Base-by-base conservation (phyloP, 116 monocot species). In the Papilionanthe hybrid region DNA sequence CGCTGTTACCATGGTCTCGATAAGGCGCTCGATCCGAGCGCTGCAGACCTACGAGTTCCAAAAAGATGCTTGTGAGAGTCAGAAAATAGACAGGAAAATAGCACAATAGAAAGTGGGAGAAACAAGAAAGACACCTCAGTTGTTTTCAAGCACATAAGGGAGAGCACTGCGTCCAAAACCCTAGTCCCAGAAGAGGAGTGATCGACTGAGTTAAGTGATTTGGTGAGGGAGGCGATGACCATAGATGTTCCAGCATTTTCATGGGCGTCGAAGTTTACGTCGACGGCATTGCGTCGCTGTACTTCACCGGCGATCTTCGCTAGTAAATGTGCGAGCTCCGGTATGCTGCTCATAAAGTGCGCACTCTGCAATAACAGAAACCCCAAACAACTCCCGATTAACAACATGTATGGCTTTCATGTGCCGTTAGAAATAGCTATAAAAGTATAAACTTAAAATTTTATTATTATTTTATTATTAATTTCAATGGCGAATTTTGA, bases 141-240 rank as follows among this genome's bases (percentile, higher is more conserved):
- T 17, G 84, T 63, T 32, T 78, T 83, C 83, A 92, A 86, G 86
- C 96, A 92, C 92, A 92, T 89, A 53, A 92, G 87, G 45, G 96
- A 90, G 49, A 93, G 89, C 13, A 88, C 85, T 15, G 91, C 84
- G 81, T 97, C 87, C 48, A 92, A 79, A 86, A 94, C 92, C 88
- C 91, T 80, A 86, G 78, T 53, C 9, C 77, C 76, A 25, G 92
- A 79, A 18, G 69, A 49, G 2, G 42, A 53, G 3, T 72, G 57
- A 20, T 57, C 79, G 63, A 45, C 69, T 50, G 75, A 72, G 80
- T 87, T 91, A 79, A 93, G 86, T 60, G 87, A 88, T 23, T 79
- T 58, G 56, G 81, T 75, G 79, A 96, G 87, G 67, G 90, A 89
- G 17, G 90, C 75, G 71, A 89, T 37, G 22, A 72, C 72, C 27